A percentile compares a stretch with the other conserved stretches of the same genome.
These are phyloP conservation scores for Spergularia marina DNA, from an alignment of 148 eudicot species.

Conservation along the genomic window DNA sequence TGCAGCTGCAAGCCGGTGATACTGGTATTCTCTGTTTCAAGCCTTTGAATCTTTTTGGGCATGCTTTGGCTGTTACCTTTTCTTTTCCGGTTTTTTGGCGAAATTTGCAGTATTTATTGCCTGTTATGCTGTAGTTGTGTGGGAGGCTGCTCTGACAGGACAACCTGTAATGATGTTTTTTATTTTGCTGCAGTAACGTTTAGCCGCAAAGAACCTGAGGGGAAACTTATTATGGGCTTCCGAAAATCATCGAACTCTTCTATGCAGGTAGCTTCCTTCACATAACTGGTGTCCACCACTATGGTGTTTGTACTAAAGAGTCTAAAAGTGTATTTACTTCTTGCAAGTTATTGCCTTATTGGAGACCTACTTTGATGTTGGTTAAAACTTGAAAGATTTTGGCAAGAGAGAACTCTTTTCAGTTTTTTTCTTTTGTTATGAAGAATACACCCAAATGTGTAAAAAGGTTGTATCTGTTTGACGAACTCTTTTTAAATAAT, in stretches of 20 bases:
- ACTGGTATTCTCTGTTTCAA: constrained; percentile 50
- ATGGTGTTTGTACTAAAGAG: neutral
- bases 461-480: no score
- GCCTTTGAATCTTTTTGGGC: neutral
- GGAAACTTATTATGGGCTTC: constrained; percentile 89
- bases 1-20: constrained; percentile 99
- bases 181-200: constrained; percentile 62
- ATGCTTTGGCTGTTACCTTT: neutral
- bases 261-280: constrained; percentile 43
- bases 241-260: constrained; percentile 67
- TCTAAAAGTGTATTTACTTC: no score
- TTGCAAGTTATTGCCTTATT: no score
- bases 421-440: no score
- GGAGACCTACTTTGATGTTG: no score
- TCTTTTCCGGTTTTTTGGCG: neutral
- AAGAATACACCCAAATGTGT: no score
- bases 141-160: constrained; percentile 12
- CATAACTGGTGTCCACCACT: neutral
- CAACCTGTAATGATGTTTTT: constrained; percentile 14
- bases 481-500: no score
- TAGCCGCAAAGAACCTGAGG: constrained; percentile 93
- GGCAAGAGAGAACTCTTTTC: no score
- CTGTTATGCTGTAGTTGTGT: neutral
- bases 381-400: no score
- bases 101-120: neutral